Percentiles rank a stretch among this genome's conserved stretches.
These are phyloP conservation scores for Crithidia thermophila DNA, from an alignment of 208 protist genomes.

Conservation along the genomic window DNA sequence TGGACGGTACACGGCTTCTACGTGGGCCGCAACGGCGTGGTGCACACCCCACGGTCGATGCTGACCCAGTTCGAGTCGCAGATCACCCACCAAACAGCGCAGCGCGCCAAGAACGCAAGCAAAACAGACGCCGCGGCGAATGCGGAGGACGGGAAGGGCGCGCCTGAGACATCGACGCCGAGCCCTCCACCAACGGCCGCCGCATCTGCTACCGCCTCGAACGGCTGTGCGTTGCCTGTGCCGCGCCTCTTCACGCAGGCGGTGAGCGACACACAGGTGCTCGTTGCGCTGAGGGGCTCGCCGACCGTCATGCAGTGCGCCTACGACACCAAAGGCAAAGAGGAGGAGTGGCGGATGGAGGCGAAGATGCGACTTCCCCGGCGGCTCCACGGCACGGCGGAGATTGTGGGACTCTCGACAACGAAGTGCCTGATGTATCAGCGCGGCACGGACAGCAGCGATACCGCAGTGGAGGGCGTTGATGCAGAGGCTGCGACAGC, in stretches of 20 bases:
- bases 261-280: conserved; percentile 36
- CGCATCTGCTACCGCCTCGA: background rate
- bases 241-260: conserved; percentile 7
- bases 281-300: conserved; percentile 33
- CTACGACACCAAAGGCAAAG: conserved; percentile 23
- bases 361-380: conserved; percentile 30
- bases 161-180: background rate
- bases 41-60: conserved; percentile 55
- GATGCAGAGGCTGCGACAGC: background rate
- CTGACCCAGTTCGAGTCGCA: conserved; percentile 45
- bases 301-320: conserved; percentile 29
- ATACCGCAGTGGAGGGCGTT: no score
- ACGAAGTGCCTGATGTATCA: conserved; percentile 17
- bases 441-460: background rate
- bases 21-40: conserved; percentile 29
- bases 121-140: background rate
- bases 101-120: background rate
- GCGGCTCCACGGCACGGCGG: conserved; percentile 8
- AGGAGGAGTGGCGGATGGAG: conserved; percentile 12
- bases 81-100: background rate
- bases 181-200: background rate
- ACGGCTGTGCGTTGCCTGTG: background rate
- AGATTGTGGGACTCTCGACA: conserved; percentile 22
- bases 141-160: background rate
- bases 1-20: conserved; percentile 68